phyloP scores from a whole-genome alignment of 2,329 filamentous ascomycete species.

The Zelopaecilomyces penicillatus region DNA sequence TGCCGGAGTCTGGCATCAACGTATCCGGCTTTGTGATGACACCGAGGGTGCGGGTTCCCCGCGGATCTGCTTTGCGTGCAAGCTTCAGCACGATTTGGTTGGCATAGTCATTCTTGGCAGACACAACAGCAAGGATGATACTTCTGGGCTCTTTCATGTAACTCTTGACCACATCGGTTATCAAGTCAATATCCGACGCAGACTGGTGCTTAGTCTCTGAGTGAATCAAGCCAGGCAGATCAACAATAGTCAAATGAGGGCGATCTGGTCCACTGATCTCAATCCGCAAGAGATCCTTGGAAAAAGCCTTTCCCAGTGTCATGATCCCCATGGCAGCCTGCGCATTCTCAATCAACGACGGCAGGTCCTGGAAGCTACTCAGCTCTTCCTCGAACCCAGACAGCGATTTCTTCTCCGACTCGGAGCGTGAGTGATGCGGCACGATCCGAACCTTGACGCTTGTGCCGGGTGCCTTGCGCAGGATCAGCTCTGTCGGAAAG shows the following conservation, averaged over 20 bases:
- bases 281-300: constrained; percentile 39
- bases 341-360: constrained; percentile 30
- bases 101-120: constrained; percentile 47
- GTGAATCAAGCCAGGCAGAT: constrained; percentile 50
- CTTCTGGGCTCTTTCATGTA: constrained; percentile 52
- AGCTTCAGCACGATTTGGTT: constrained; percentile 49
- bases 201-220: constrained; percentile 38
- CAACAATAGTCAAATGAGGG: constrained; percentile 51
- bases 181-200: constrained; percentile 32
- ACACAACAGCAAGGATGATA: constrained; percentile 53
- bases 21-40: constrained; percentile 51
- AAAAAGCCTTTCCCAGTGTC: constrained; percentile 29
- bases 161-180: constrained; percentile 38
- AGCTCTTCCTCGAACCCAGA: constrained; percentile 6
- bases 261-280: constrained; percentile 40
- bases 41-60: constrained; percentile 40
- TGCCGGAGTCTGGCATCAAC: constrained; percentile 22
- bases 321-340: constrained; percentile 41
- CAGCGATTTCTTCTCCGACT: constrained; percentile 6
- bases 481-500: constrained; percentile 47
- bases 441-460: constrained; percentile 17
- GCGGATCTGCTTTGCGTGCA: constrained; percentile 21
- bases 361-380: constrained; percentile 1
- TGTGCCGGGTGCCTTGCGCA: constrained; percentile 25
- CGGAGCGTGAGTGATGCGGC: constrained; percentile 2